Conservation (phyloP, 768 basidiomycete species). For the Gloeopeniophorella convolvens region DNA sequence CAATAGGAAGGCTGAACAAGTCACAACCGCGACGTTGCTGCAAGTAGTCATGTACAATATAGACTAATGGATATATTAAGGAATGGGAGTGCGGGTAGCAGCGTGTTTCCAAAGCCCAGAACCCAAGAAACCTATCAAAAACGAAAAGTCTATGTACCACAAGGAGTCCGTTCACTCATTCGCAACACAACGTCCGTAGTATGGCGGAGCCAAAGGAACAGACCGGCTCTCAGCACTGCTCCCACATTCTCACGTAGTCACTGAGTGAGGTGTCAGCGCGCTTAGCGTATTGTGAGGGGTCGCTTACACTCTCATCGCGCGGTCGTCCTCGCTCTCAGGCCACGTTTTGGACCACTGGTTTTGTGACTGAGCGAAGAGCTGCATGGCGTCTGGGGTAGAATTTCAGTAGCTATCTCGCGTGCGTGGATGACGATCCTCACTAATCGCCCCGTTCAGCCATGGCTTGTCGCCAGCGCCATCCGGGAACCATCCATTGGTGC, state of each 20-base stretch:
- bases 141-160: no score
- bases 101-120: no score
- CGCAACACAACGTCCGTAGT: no score
- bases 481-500: constrained; percentile 91
- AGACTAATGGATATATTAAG: no score
- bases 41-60: no score
- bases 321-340: constrained; percentile 53
- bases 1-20: no score
- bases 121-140: no score
- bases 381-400: constrained; percentile 51
- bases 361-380: constrained; percentile 52
- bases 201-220: background rate
- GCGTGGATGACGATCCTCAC: constrained; percentile 19
- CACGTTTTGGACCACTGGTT: constrained; percentile 69
- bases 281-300: background rate
- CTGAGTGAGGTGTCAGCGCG: background rate
- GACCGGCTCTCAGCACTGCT: constrained; percentile 8
- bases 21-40: no score
- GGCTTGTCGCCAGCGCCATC: constrained; percentile 74
- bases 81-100: no score
- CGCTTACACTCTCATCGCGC: constrained; percentile 65
- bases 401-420: background rate
- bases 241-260: constrained; percentile 22
- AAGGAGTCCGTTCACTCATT: no score
- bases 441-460: constrained; percentile 64